These are phyloP conservation scores for Reticulascus tulasneorum DNA, from an alignment of 2,329 filamentous ascomycete genomes.

Conservation along the genomic window DNA sequence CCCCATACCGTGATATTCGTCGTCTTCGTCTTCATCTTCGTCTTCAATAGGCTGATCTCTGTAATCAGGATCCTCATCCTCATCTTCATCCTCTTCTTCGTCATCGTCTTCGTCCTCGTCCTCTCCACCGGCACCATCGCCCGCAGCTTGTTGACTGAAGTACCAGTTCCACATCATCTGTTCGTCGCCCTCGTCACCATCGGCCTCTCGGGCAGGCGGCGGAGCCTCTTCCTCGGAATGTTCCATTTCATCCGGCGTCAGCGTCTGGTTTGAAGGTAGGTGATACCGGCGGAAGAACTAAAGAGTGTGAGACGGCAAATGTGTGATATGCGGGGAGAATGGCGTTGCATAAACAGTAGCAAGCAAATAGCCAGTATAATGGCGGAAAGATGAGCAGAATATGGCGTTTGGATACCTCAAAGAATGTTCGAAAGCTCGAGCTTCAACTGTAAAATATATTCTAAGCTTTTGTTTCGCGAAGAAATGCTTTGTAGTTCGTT, in stretches of 20 bases:
- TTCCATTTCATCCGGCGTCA: conserved; percentile 7
- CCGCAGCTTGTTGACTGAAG: conserved; percentile 8
- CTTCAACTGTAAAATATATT: not conserved
- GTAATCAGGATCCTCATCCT: conserved; percentile 22
- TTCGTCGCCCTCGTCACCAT: not conserved
- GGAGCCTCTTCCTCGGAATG: not conserved
- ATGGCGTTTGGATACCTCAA: too few relatives aligned
- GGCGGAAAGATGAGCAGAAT: too few relatives aligned
- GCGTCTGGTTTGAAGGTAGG: conserved; percentile 8
- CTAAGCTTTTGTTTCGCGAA: conserved; percentile 6
- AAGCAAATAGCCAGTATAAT: too few relatives aligned
- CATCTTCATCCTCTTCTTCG: conserved; percentile 30
- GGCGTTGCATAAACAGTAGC: too few relatives aligned
- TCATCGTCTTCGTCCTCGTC: conserved; percentile 21
- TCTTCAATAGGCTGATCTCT: conserved; percentile 21
- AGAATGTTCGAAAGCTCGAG: too few relatives aligned
- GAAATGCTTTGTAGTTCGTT: conserved; percentile 9
- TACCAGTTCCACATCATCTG: conserved; percentile 2
- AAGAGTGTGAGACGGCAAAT: conserved; percentile 11
- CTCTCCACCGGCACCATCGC: conserved; percentile 30
- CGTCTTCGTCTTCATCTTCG: conserved; percentile 14
- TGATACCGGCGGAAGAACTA: too few relatives aligned
- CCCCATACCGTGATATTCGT: conserved; percentile 12
- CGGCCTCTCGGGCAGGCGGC: not conserved
- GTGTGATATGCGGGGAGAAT: conserved; percentile 3